phyloP scores from a whole-genome alignment of 257 asterid species.

The Salvia hispanica region DNA sequence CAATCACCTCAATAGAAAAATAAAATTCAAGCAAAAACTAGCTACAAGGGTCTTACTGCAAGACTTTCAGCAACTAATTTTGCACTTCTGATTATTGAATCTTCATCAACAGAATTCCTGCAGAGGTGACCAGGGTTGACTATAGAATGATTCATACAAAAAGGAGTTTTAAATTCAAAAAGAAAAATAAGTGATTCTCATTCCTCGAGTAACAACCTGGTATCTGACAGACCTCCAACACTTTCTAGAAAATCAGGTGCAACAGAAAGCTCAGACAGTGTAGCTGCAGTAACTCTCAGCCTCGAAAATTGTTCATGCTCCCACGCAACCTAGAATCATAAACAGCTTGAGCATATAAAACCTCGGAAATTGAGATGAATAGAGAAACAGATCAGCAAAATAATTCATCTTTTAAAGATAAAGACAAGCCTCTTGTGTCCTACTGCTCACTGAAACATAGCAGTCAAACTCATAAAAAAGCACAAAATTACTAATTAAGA shows the following conservation, averaged over 20 bases:
- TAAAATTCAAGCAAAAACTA: not conserved
- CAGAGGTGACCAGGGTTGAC: conserved; percentile 34
- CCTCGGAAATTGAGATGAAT: conserved; percentile 22
- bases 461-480: conserved; percentile 10
- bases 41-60: conserved; percentile 62
- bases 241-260: conserved; percentile 89
- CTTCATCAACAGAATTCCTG: conserved; percentile 69
- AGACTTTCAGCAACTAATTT: conserved; percentile 93
- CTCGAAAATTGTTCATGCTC: conserved; percentile 99
- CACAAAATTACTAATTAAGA: not conserved
- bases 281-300: conserved; percentile 88
- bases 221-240: conserved; percentile 78
- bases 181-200: not conserved
- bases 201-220: conserved; percentile 54
- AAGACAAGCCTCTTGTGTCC: not conserved
- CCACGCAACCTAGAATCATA: conserved; percentile 85
- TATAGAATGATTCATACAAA: conserved; percentile 28
- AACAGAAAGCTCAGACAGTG: conserved; percentile 70
- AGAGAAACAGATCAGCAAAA: conserved; percentile 4
- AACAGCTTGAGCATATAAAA: conserved; percentile 42
- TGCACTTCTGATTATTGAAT: conserved; percentile 63
- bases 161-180: not conserved
- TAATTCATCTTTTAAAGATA: conserved; percentile 17
- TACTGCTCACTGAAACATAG: conserved; percentile 4
- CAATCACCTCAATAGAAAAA: conserved; percentile 6